A percentile compares a stretch with the other conserved stretches of the same genome.
These are phyloP conservation scores for Paramecium pentaurelia DNA, from an alignment of 73 alveolate genomes.

Conservation along the genomic window DNA sequence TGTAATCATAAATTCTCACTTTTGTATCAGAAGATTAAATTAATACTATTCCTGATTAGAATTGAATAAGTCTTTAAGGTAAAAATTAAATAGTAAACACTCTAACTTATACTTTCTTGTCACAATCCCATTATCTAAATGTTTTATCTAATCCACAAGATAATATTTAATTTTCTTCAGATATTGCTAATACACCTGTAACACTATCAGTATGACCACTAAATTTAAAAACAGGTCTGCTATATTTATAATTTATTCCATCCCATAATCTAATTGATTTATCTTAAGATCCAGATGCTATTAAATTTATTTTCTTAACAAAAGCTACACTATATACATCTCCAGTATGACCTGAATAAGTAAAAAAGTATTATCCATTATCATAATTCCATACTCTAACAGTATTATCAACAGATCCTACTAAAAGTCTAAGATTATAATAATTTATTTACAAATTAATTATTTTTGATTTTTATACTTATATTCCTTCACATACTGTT, in stretches of 20 bases:
- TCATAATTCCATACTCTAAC: not conserved
- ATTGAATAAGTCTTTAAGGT: not conserved
- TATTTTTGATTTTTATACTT: not conserved
- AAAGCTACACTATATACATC: conserved; percentile 21
- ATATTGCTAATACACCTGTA: not conserved
- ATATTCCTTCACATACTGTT: not conserved
- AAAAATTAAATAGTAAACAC: not conserved
- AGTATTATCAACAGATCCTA: conserved; percentile 17
- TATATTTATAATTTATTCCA: not conserved
- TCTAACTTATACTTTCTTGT: not conserved
- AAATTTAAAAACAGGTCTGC: not conserved
- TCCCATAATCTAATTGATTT: conserved; percentile 37
- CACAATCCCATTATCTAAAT: conserved; percentile 21
- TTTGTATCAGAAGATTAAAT: not conserved
- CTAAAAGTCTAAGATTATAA: not conserved
- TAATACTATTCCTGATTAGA: not conserved
- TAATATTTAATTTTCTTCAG: not conserved
- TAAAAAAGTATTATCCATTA: conserved; percentile 8
- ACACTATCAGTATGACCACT: conserved; percentile 42
- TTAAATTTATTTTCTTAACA: not conserved
- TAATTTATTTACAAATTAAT: not conserved
- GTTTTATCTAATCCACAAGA: conserved; percentile 31
- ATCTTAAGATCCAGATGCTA: conserved; percentile 26
- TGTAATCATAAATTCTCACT: not conserved
- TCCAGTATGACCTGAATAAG: conserved; percentile 40